Conservation (phyloP, 2,329 filamentous ascomycete genomes). For the Coniochaeta sp. region DNA sequence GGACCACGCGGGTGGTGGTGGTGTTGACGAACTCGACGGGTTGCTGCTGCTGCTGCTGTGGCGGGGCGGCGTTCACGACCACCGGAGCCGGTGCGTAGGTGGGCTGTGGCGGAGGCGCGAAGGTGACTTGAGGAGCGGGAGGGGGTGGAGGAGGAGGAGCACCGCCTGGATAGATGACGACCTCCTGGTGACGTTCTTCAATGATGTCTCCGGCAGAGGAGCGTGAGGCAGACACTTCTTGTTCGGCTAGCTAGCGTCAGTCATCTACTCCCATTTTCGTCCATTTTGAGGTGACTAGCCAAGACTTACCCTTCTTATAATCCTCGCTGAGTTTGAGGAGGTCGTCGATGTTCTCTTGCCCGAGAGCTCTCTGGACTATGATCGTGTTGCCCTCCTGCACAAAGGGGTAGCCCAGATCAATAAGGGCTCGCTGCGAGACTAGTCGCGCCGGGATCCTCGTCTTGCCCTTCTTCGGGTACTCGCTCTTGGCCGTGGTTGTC, state of each 20-base stretch:
- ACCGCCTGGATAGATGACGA: slow-evolving; percentile 22
- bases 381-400: slow-evolving; percentile 81
- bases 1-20: slow-evolving; percentile 35
- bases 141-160: slow-evolving; percentile 18
- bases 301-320: slow-evolving; percentile 52
- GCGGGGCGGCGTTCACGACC: slow-evolving; percentile 24
- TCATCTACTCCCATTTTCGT: neutral
- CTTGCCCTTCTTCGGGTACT: slow-evolving; percentile 78
- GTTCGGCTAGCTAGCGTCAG: slow-evolving; percentile 26
- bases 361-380: slow-evolving; percentile 75
- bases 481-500: slow-evolving; percentile 43
- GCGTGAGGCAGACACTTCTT: slow-evolving; percentile 35
- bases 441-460: slow-evolving; percentile 78
- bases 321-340: slow-evolving; percentile 76
- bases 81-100: slow-evolving; percentile 13
- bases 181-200: slow-evolving; percentile 40
- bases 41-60: slow-evolving; percentile 17
- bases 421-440: slow-evolving; percentile 72
- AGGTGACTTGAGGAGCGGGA: slow-evolving; percentile 12
- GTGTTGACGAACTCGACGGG: slow-evolving; percentile 35
- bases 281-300: neutral
- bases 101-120: slow-evolving; percentile 9
- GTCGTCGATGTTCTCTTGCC: slow-evolving; percentile 87
- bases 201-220: slow-evolving; percentile 37
- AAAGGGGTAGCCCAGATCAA: slow-evolving; percentile 79